These are phyloP conservation scores for Metschnikowia kofuensis DNA, from an alignment of 805 yeast species.

Conservation along the genomic window DNA sequence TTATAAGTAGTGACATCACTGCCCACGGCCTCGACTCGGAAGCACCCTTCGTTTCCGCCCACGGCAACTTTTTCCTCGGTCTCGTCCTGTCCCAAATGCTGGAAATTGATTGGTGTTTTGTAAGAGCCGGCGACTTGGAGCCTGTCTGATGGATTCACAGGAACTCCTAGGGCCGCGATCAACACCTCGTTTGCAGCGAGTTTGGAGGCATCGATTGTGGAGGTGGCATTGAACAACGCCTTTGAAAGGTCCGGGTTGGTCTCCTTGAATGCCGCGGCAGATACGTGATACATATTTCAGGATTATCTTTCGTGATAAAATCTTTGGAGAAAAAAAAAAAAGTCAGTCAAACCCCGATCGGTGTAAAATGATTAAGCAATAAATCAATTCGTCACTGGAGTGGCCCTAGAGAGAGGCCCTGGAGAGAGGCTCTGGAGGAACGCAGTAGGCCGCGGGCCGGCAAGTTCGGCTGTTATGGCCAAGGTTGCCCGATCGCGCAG, in stretches of 20 bases:
- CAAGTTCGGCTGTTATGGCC: neutral
- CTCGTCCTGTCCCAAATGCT: constrained; percentile 36
- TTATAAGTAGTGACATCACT: constrained; percentile 43
- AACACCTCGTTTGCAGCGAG: constrained; percentile 43
- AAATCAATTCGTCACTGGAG: too few relatives aligned
- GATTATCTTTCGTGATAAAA: neutral
- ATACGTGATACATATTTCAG: constrained; percentile 18
- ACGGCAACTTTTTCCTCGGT: constrained; percentile 48
- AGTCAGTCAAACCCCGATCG: too few relatives aligned
- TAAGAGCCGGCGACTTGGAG: constrained; percentile 85
- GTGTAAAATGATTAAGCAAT: too few relatives aligned
- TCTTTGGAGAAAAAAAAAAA: too few relatives aligned
- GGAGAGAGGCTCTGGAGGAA: too few relatives aligned
- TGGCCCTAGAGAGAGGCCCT: too few relatives aligned
- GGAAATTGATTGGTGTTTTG: constrained; percentile 61
- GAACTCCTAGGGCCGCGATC: constrained; percentile 72
- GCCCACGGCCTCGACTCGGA: constrained; percentile 78
- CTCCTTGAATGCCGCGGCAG: constrained; percentile 27
- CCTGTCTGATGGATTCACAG: constrained; percentile 88
- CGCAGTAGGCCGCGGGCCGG: neutral
- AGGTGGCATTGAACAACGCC: constrained; percentile 20
- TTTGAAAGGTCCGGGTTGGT: constrained; percentile 20
- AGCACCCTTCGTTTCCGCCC: constrained; percentile 93
- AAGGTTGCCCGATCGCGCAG: neutral
- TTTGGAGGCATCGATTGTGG: constrained; percentile 22